Evolutionary conservation across 176 grass and related monocot genomes (phyloP).

Genomic region (bread wheat (Triticum aestivum)): IWGSC_CS_RefSeq_v2.1 NC_057804.1:458291979-458292478

Average conservation of each 20-base stretch:
- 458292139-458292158: conserved; percentile 72
- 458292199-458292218: conserved; percentile 83
- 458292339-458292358: conserved; percentile 85
- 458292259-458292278: conserved; percentile 82
- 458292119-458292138: conserved; percentile 60
- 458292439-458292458: neutral
- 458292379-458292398: conserved; percentile 69
- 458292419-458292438: conserved; percentile 23
- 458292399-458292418: conserved; percentile 35
- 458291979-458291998: conserved; percentile 67
- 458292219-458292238: conserved; percentile 72
- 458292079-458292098: conserved; percentile 41
- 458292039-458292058: conserved; percentile 40
- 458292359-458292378: conserved; percentile 49
- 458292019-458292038: conserved; percentile 53
- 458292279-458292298: conserved; percentile 24
- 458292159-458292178: conserved; percentile 57
- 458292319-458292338: conserved; percentile 78
- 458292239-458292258: conserved; percentile 62
- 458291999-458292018: conserved; percentile 48
- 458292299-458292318: conserved; percentile 51
- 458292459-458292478: neutral
- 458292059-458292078: conserved; percentile 42
- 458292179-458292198: conserved; percentile 58
- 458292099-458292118: conserved; percentile 38